Evolutionary conservation across 192 early-diverging fungal genomes (phyloP), one percentile per base, ranked within the genome.

Genomic region (Podila epicladia): DNA sequence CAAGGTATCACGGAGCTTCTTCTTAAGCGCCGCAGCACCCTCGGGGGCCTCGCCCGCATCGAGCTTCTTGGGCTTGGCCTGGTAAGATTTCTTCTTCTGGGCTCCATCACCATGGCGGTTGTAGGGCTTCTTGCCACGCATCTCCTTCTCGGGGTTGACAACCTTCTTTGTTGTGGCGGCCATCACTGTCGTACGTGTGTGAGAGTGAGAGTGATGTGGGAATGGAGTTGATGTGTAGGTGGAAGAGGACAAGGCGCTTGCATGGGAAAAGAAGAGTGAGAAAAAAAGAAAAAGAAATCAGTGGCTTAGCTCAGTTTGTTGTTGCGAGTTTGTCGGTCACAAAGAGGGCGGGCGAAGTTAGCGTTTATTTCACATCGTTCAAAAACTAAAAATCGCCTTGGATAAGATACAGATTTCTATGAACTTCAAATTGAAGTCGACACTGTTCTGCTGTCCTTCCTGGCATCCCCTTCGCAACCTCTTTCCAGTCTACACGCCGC

Each of bases 1-100:
- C 26, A 83, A 53, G 7, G 71, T 84, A 71, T 87, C 83, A 22
- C 82, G 66, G 28, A 85, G 78, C 63, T 82, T 85, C 84, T 87
- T 85, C 50, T 79, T 85, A 28, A 87, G 59, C 0, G 77, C 79
- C 4, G 86, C 70, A 17, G 77, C 62, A 4, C 76, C 67, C 48
- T 74, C 72, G 26, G 71, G 63, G 2, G 80, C 71, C 29, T 77
- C 84, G 37, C 65, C 71, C 33, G 71, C 60, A 28, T 70, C 62
- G 68, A 74, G 55, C 35, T 68, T 70, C 24, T 72, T 67, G 26
- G 82, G 75, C 75, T 78, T 83, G 62, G 67, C 70, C 49, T 80
- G 77, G 57, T 73, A 80, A 1, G 66, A 26, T 62, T 80, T 79
- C 65, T 79, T 80, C 57, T 73, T 64, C 0, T 58, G n/a, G 33